phyloP scores from a whole-genome alignment of 441 rosid species.

The Capsella rubella region DNA sequence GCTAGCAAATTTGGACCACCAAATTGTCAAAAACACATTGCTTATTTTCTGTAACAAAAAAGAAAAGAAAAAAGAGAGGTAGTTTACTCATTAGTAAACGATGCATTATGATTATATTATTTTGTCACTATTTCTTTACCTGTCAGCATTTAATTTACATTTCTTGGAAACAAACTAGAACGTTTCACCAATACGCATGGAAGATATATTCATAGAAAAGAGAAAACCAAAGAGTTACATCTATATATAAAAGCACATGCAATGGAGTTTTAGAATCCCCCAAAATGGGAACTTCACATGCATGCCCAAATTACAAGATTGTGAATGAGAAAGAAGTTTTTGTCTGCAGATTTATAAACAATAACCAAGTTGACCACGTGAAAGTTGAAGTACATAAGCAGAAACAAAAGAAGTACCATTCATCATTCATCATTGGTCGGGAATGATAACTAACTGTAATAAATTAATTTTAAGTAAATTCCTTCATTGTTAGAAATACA shows the following conservation, averaged over 20 bases:
- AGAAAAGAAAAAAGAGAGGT: neutral
- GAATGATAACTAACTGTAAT: neutral
- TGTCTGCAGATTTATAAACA: slow-evolving; percentile 3
- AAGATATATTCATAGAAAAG: neutral
- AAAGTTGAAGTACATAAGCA: slow-evolving; percentile 32
- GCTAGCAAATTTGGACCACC: slow-evolving; percentile 16
- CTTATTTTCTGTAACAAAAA: neutral
- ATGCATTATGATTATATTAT: neutral
- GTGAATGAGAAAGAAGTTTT: neutral
- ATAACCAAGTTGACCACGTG: slow-evolving; percentile 27
- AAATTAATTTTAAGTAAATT: neutral
- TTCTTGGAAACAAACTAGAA: neutral
- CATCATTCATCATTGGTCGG: neutral
- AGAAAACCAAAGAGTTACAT: neutral
- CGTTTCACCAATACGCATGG: neutral
- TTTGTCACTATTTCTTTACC: slow-evolving; percentile 18
- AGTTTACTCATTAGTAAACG: slow-evolving; percentile 16
- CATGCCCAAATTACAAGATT: slow-evolving; percentile 26
- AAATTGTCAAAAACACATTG: neutral
- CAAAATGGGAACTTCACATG: slow-evolving; percentile 38
- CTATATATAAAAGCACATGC: slow-evolving; percentile 25
- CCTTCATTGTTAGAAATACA: neutral
- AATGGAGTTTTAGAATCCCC: slow-evolving; percentile 23
- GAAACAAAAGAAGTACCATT: slow-evolving; percentile 34
- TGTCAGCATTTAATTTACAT: neutral